Conservation (phyloP, 106 monocot species). For the Dendrobium catenatum region DNA sequence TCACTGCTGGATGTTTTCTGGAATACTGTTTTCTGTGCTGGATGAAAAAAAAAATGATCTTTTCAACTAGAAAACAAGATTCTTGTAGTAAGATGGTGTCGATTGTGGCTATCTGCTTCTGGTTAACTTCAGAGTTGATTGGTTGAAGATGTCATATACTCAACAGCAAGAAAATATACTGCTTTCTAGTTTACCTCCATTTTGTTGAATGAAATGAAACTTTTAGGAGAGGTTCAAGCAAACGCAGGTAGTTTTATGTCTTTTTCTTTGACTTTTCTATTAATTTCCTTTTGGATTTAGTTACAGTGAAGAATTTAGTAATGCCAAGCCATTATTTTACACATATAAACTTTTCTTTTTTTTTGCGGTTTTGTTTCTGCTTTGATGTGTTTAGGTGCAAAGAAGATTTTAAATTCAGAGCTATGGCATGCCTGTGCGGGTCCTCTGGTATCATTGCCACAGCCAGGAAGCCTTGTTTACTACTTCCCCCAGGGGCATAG, state of each 20-base stretch:
- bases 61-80: neutral
- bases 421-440: slow-evolving; percentile 99
- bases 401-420: slow-evolving; percentile 72
- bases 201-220: slow-evolving; percentile 65
- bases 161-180: slow-evolving; percentile 14
- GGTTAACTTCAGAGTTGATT: neutral
- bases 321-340: too few relatives aligned
- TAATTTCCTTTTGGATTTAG: neutral
- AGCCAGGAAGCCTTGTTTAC: slow-evolving; percentile 76
- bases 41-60: neutral
- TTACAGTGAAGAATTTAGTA: neutral
- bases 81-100: neutral
- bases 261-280: neutral
- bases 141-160: slow-evolving; percentile 21
- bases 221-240: slow-evolving; percentile 45
- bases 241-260: slow-evolving; percentile 23
- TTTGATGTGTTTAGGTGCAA: slow-evolving; percentile 34
- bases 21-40: neutral
- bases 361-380: neutral
- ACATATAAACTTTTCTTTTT: neutral
- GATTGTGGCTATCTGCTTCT: neutral
- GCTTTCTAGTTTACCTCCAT: slow-evolving; percentile 22
- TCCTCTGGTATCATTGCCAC: slow-evolving; percentile 73
- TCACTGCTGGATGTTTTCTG: neutral
- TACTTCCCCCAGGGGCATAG: slow-evolving; percentile 95